Base-by-base conservation (phyloP, 768 basidiomycete species). In the Mycena galopus region DNA sequence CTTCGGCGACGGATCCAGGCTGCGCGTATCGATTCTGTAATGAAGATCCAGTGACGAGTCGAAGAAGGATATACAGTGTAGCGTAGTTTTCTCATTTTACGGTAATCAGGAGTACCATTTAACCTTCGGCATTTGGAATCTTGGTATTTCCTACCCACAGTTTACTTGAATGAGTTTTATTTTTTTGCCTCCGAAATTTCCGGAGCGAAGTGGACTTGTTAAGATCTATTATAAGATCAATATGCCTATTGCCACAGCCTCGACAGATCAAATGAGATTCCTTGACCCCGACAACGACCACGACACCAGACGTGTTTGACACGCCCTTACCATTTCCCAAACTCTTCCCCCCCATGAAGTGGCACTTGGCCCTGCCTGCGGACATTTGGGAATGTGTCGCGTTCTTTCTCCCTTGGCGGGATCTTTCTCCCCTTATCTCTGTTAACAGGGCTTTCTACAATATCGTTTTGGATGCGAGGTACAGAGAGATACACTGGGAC, bases 21-120 rank as follows among this genome's bases (percentile, higher is more conserved):
- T 35, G 90, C 90, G 19, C 87, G 93, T 3, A 95, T 95, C 51
- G 89, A 93, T 67, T 94, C 93, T 32, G 92, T 95, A 4, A 91
- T 93, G 91, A 70, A 95, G 79, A 87, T 88, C 12, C 82, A 93
- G 77, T 92, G 77, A 79, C 23, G 42, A 35, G n/a, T n/a, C n/a
- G n/a, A n/a, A n/a, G n/a, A n/a, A n/a, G n/a, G n/a, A n/a, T n/a
- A n/a, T n/a, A n/a, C n/a, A n/a, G n/a, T n/a, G n/a, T n/a, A n/a
- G n/a, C n/a, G n/a, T n/a, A n/a, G n/a, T n/a, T n/a, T n/a, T n/a
- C n/a, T n/a, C n/a, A n/a, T n/a, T n/a, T n/a, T n/a, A n/a, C n/a
- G n/a, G n/a, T n/a, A n/a, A n/a, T n/a, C n/a, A n/a, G n/a, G n/a
- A n/a, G n/a, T n/a, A n/a, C n/a, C n/a, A 39, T 39, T 7, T 59